phyloP scores from a whole-genome alignment of 1,284 basidiomycete species.

The Tetrapyrgos nigripes region DNA sequence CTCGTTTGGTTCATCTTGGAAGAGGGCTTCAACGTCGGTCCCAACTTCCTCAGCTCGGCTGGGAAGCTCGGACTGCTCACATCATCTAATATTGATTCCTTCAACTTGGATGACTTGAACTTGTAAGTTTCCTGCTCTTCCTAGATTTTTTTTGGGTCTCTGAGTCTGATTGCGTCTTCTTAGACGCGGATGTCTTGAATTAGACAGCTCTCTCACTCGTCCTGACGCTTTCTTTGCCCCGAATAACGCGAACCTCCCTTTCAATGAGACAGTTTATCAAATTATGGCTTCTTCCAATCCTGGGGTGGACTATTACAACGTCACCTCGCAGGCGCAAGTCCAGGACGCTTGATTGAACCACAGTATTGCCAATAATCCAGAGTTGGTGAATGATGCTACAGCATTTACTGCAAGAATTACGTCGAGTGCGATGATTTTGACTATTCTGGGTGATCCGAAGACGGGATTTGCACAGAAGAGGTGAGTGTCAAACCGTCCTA shows the following conservation, averaged over 20 bases:
- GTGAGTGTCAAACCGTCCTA: too few relatives aligned
- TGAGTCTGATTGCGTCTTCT: not conserved
- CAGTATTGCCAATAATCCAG: too few relatives aligned
- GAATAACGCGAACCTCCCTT: constrained; percentile 24
- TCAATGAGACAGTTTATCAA: constrained; percentile 19
- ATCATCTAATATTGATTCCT: constrained; percentile 6
- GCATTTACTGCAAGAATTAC: too few relatives aligned
- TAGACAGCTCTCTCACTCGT: constrained; percentile 27
- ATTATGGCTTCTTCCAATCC: constrained; percentile 24
- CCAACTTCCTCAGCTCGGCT: constrained; percentile 2
- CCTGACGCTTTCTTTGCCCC: constrained; percentile 19
- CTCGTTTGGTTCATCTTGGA: too few relatives aligned
- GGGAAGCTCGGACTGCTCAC: constrained; percentile 21
- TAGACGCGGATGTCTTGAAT: constrained; percentile 25
- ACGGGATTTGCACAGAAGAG: too few relatives aligned
- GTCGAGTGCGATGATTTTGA: too few relatives aligned
- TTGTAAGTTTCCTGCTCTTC: constrained; percentile 13
- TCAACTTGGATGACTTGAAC: constrained; percentile 17
- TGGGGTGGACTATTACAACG: constrained; percentile 26
- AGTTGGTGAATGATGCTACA: too few relatives aligned
- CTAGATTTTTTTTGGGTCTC: not conserved
- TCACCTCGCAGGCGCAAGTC: constrained; percentile 19
- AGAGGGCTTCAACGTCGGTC: too few relatives aligned
- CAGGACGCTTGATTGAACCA: not conserved
- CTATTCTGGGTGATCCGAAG: too few relatives aligned